A percentile compares a stretch with the other conserved stretches of the same genome.
Conservation (phyloP, 257 asterid species). For the Solanum tarijense region DNA sequence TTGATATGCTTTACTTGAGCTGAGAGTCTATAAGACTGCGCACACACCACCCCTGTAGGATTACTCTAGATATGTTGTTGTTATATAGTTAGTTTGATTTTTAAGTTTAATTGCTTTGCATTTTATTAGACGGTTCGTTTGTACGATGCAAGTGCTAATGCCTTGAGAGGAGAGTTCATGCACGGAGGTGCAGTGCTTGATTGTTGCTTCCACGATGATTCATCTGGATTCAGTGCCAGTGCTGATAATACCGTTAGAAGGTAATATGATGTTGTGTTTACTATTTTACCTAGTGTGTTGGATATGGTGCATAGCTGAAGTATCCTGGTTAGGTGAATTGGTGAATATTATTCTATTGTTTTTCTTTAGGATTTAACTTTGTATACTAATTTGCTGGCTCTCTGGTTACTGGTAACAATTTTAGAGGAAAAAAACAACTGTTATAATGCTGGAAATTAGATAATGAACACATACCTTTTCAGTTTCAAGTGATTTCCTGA, state of each 20-base stretch:
- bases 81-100: not conserved
- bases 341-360: not conserved
- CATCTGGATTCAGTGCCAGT: conserved; percentile 85
- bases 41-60: not conserved
- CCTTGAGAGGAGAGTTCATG: conserved; percentile 66
- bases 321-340: not conserved
- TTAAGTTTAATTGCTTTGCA: not conserved
- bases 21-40: not conserved
- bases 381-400: not conserved
- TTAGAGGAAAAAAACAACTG: not conserved
- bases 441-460: not conserved
- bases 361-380: not conserved
- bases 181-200: conserved; percentile 83
- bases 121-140: conserved; percentile 47
- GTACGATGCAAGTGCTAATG: conserved; percentile 91
- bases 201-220: conserved; percentile 88
- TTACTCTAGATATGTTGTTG: not conserved
- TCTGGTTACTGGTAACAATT: not conserved
- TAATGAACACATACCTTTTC: not conserved
- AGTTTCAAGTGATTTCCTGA: not conserved
- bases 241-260: conserved; percentile 77
- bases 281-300: not conserved
- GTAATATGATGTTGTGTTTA: conserved; percentile 11
- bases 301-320: not conserved
- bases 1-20: not conserved